Evolutionary conservation across 495 filamentous ascomycete species (phyloP).

Genomic region (Trypethelium eluteriae): DNA sequence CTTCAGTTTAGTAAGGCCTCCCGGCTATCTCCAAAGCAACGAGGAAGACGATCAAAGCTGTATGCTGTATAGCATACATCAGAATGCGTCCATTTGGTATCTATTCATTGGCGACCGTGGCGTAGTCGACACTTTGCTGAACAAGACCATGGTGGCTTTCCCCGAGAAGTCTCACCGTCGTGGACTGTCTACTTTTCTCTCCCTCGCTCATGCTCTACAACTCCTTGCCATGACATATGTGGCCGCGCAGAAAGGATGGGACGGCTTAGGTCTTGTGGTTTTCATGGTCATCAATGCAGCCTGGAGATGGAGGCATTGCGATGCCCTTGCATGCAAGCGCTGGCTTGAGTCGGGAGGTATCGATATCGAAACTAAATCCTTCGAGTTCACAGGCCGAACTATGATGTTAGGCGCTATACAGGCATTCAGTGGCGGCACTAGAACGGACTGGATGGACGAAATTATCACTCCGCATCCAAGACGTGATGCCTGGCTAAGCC

Average conservation of each 20-base stretch:
- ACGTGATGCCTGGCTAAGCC: background rate
- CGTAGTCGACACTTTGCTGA: slow-evolving; percentile 22
- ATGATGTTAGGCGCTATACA: background rate
- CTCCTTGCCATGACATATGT: slow-evolving; percentile 26
- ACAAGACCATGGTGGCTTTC: slow-evolving; percentile 22
- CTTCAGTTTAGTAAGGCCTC: background rate
- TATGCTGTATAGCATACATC: background rate
- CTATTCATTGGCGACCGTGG: slow-evolving; percentile 24
- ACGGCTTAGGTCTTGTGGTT: slow-evolving; percentile 21
- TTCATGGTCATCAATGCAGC: background rate
- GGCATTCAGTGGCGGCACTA: background rate
- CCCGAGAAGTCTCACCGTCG: too few species aligned
- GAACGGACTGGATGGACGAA: background rate
- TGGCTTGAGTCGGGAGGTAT: background rate
- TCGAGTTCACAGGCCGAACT: background rate
- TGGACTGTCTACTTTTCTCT: too few species aligned
- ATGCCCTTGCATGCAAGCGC: background rate
- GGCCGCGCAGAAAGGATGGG: slow-evolving; percentile 24
- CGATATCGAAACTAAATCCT: background rate
- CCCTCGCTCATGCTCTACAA: slow-evolving; percentile 17
- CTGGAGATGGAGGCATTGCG: background rate
- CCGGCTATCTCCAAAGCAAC: background rate
- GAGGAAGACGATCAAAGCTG: slow-evolving; percentile 6
- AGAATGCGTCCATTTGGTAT: slow-evolving; percentile 16
- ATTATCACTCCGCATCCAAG: background rate